phyloP scores from a whole-genome alignment of 2,329 filamentous ascomycete species.

The Scytalidium lignicola region DNA sequence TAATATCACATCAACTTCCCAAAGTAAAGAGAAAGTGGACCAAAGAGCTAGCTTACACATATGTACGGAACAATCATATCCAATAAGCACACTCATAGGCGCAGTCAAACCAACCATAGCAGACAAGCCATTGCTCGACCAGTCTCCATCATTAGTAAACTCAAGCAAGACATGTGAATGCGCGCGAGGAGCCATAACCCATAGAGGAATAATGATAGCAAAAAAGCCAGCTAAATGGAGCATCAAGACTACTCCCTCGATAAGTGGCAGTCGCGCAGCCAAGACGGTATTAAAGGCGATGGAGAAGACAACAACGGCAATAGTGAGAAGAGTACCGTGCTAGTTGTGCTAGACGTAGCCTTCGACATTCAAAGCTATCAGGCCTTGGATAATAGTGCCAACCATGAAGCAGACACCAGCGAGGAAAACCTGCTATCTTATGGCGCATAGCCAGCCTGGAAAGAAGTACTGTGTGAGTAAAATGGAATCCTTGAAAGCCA shows the following conservation, averaged over 20 bases:
- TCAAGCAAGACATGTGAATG: conserved; percentile 22
- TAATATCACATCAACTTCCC: not conserved
- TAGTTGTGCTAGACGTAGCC: conserved; percentile 31
- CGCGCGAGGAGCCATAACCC: conserved; percentile 17
- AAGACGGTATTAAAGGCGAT: conserved; percentile 39
- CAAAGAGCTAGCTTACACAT: not conserved
- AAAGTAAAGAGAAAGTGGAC: not conserved
- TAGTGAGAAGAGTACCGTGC: conserved; percentile 37
- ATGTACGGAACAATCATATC: conserved; percentile 21
- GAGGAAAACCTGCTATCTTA: conserved; percentile 38
- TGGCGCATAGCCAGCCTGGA: conserved; percentile 38
- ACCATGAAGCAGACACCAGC: conserved; percentile 35
- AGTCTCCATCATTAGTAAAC: conserved; percentile 28
- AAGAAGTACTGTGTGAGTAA: not conserved
- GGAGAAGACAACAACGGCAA: conserved; percentile 33
- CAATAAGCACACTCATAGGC: conserved; percentile 19
- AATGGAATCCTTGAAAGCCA: not conserved
- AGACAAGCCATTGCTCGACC: conserved; percentile 27
- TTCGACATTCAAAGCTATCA: conserved; percentile 28
- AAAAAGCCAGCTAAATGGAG: conserved; percentile 40
- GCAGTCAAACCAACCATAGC: conserved; percentile 32
- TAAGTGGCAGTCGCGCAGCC: conserved; percentile 30
- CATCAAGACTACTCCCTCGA: conserved; percentile 38
- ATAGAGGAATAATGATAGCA: conserved; percentile 35
- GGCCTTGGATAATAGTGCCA: conserved; percentile 39